Evolutionary conservation across 176 grass and related monocot species (phyloP).

Genomic region (Carex kokanica): DNA sequence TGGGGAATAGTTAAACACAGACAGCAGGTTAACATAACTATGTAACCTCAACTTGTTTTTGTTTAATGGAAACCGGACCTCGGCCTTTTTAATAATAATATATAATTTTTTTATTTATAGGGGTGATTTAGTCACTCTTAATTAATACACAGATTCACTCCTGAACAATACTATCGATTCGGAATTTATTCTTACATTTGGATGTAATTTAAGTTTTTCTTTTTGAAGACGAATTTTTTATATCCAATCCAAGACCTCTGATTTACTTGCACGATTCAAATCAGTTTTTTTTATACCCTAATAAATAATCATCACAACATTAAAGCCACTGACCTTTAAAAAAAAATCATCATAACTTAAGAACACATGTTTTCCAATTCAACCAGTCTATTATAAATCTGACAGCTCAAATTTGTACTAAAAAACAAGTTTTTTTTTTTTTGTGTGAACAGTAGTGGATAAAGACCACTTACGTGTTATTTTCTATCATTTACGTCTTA

Average conservation of each 20-base stretch:
- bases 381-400: not conserved
- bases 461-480: not conserved
- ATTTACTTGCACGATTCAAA: not conserved
- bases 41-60: too few species aligned
- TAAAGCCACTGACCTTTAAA: too few species aligned
- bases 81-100: too few species aligned
- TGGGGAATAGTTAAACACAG: too few species aligned
- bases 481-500: not conserved
- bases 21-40: too few species aligned
- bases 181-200: not conserved
- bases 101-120: too few species aligned
- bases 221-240: too few species aligned
- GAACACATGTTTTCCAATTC: constrained; percentile 2
- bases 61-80: too few species aligned
- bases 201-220: not conserved
- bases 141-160: too few species aligned
- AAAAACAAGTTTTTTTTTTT: not conserved
- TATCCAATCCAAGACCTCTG: not conserved
- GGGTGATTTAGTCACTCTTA: too few species aligned
- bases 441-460: constrained; percentile 3
- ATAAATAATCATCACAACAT: not conserved
- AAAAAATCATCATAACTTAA: not conserved
- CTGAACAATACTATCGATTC: not conserved
- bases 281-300: not conserved
- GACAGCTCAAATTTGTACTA: not conserved